Conservation (phyloP, 805 yeast species). For the Cyberlindnera bimundalis region DNA sequence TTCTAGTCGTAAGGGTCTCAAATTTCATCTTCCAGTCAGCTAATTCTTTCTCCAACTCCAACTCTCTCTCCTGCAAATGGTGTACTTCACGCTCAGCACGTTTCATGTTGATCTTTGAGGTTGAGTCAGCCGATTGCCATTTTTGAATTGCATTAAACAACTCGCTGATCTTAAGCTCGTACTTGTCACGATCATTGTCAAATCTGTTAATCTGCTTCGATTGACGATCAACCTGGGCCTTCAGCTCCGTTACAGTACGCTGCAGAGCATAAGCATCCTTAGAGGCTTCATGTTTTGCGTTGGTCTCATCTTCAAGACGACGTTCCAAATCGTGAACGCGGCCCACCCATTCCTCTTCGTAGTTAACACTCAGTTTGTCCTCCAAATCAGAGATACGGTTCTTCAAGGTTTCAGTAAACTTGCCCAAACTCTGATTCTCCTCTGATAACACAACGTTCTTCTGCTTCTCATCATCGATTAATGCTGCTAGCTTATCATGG, state of each 20-base stretch:
- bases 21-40: constrained; percentile 49
- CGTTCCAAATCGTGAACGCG: constrained; percentile 52
- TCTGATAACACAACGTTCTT: constrained; percentile 56
- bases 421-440: constrained; percentile 63
- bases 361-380: constrained; percentile 46
- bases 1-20: constrained; percentile 24
- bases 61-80: constrained; percentile 49
- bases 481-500: constrained; percentile 25
- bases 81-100: constrained; percentile 55
- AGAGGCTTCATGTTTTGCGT: constrained; percentile 47
- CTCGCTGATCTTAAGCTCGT: constrained; percentile 47
- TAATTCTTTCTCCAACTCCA: constrained; percentile 54
- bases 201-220: constrained; percentile 46
- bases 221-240: constrained; percentile 50
- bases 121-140: constrained; percentile 43
- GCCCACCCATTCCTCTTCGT: constrained; percentile 54
- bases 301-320: constrained; percentile 44
- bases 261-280: constrained; percentile 49
- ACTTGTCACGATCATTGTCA: constrained; percentile 55
- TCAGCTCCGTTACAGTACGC: constrained; percentile 51
- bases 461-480: constrained; percentile 40
- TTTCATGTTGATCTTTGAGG: constrained; percentile 39
- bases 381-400: constrained; percentile 44
- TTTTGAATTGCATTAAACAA: constrained; percentile 41
- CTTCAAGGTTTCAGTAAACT: constrained; percentile 49